phyloP scores from a whole-genome alignment of 2,329 filamentous ascomycete species.

The Daldinia sp. region DNA sequence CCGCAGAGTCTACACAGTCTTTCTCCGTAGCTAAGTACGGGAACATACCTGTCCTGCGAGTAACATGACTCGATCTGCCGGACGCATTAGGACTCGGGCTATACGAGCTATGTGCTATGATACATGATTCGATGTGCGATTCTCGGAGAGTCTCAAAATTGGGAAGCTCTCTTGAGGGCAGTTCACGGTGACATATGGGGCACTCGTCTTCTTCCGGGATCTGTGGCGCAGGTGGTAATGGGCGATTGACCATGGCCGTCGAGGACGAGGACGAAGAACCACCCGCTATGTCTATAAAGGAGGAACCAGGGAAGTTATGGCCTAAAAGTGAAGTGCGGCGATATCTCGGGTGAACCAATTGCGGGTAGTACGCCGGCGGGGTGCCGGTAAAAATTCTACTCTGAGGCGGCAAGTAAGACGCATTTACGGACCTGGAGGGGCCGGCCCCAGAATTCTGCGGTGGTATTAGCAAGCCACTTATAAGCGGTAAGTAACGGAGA shows the following conservation, averaged over 20 bases:
- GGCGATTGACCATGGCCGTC: constrained; percentile 53
- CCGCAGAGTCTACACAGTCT: constrained; percentile 74
- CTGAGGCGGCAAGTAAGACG: constrained; percentile 53
- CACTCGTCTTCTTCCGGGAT: constrained; percentile 82
- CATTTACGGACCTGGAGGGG: constrained; percentile 41
- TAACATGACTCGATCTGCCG: constrained; percentile 47
- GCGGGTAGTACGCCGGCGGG: constrained; percentile 52
- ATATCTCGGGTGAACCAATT: constrained; percentile 28
- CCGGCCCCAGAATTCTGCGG: constrained; percentile 47
- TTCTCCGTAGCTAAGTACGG: constrained; percentile 74
- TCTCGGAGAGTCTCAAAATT: constrained; percentile 68
- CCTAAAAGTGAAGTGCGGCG: constrained; percentile 26
- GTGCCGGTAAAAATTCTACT: constrained; percentile 58
- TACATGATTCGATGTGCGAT: constrained; percentile 69
- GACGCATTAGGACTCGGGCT: constrained; percentile 52
- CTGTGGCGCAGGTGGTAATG: constrained; percentile 59
- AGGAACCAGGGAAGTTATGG: constrained; percentile 43
- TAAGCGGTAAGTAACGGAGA: background rate
- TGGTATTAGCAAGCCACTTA: constrained; percentile 16
- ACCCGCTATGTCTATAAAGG: constrained; percentile 51
- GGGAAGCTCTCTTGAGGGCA: constrained; percentile 68
- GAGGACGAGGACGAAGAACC: constrained; percentile 53
- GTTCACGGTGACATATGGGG: constrained; percentile 78
- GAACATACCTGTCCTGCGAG: constrained; percentile 70
- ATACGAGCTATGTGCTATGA: constrained; percentile 66